Conservation (phyloP, 164 flowering plant genomes). For the Aristolochia californica region DNA sequence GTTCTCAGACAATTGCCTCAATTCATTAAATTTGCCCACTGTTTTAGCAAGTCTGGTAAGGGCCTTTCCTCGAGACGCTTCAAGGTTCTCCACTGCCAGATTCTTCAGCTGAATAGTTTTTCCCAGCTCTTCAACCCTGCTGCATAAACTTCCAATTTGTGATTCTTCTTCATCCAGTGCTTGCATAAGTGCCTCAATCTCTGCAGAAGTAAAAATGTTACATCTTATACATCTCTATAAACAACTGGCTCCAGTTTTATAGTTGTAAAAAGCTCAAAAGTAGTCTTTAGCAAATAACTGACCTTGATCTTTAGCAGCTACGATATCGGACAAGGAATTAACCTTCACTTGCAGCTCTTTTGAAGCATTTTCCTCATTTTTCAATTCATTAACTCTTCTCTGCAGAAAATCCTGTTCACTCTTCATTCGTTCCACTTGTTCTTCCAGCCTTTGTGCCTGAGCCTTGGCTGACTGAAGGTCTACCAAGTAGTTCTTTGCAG, state of each 20-base stretch:
- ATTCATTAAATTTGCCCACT: slow-evolving; percentile 85
- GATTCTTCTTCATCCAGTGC: slow-evolving; percentile 95
- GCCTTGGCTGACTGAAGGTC: slow-evolving; percentile 52
- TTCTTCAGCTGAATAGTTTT: slow-evolving; percentile 47
- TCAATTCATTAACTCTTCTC: slow-evolving; percentile 40
- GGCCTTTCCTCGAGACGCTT: slow-evolving; percentile 73
- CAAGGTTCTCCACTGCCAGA: slow-evolving; percentile 53
- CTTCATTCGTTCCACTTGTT: slow-evolving; percentile 30
- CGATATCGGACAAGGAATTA: slow-evolving; percentile 34
- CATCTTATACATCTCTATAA: neutral
- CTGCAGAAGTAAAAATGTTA: slow-evolving; percentile 24
- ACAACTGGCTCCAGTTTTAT: neutral
- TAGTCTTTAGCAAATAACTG: slow-evolving; percentile 1
- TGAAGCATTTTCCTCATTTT: slow-evolving; percentile 27
- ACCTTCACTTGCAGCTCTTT: slow-evolving; percentile 44
- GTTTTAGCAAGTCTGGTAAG: slow-evolving; percentile 72
- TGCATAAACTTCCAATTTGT: slow-evolving; percentile 63
- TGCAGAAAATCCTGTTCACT: slow-evolving; percentile 35
- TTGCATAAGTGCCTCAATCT: slow-evolving; percentile 84
- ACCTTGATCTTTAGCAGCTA: slow-evolving; percentile 90
- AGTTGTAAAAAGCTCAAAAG: neutral
- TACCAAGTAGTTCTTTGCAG: slow-evolving; percentile 31
- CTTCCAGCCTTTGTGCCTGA: slow-evolving; percentile 38
- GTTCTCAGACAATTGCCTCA: slow-evolving; percentile 64
- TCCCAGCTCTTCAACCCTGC: slow-evolving; percentile 48